Evolutionary conservation across 139 green algal genomes (phyloP).

Genomic region (Deuterostichococcus epilithicus): DNA sequence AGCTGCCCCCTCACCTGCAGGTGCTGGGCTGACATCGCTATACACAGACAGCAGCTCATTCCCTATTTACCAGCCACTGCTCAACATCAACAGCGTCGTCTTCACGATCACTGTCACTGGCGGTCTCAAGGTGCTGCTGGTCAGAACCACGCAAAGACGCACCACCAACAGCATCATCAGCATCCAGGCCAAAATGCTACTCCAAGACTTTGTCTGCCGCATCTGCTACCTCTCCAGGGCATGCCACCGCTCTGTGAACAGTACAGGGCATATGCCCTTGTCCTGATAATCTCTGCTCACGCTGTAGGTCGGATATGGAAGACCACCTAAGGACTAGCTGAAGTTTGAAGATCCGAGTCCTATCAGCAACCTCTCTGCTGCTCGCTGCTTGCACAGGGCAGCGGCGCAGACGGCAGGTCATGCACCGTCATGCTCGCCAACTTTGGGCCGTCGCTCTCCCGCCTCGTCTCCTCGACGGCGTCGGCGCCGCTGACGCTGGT

Average conservation of each 20-base stretch:
- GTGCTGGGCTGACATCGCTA: not conserved
- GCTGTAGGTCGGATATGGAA: too few relatives aligned
- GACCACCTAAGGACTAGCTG: too few relatives aligned
- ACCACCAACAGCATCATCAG: too few relatives aligned
- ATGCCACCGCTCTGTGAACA: too few relatives aligned
- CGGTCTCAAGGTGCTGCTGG: not conserved
- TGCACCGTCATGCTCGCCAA: conserved; percentile 13
- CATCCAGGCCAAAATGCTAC: too few relatives aligned
- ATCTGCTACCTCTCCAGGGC: too few relatives aligned
- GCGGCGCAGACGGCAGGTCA: not conserved
- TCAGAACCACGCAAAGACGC: too few relatives aligned
- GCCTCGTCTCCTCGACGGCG: conserved; percentile 4
- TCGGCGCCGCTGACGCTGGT: conserved; percentile 8
- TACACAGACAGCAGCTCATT: not conserved
- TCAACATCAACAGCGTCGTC: not conserved
- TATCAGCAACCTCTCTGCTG: too few relatives aligned
- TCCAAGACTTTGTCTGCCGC: too few relatives aligned
- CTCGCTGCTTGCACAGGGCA: not conserved
- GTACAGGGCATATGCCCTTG: too few relatives aligned
- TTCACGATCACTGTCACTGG: conserved; percentile 8
- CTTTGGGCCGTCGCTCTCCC: not conserved
- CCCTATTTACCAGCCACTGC: not conserved
- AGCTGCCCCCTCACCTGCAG: not conserved
- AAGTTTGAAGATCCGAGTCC: too few relatives aligned
- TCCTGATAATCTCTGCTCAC: too few relatives aligned